A percentile compares a stretch with the other conserved stretches of the same genome.
Evolutionary conservation across 2,329 filamentous ascomycete species (phyloP).

Genomic region (Tolypocladium paradoxum): DNA sequence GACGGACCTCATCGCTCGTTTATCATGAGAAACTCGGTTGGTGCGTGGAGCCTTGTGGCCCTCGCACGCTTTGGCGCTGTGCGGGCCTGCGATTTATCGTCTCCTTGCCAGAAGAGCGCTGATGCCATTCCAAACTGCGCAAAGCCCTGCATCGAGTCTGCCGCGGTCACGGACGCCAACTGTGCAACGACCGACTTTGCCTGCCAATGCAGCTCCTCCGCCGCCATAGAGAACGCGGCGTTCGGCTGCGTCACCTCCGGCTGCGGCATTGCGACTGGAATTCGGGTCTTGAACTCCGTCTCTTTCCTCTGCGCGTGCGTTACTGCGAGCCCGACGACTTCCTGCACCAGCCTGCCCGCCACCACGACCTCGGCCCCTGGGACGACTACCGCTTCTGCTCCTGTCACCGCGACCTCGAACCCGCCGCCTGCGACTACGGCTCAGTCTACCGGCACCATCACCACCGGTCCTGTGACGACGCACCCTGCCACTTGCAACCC

Average conservation of each 20-base stretch:
- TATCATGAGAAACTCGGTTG: slow-evolving; percentile 5
- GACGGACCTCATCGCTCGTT: neutral
- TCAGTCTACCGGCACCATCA: neutral
- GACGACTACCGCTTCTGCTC: neutral
- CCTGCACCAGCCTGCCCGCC: slow-evolving; percentile 6
- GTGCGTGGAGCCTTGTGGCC: slow-evolving; percentile 9
- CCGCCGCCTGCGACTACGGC: neutral
- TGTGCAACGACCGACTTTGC: slow-evolving; percentile 12
- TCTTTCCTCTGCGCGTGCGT: slow-evolving; percentile 14
- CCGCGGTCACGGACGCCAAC: slow-evolving; percentile 10
- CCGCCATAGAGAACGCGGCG: slow-evolving; percentile 11
- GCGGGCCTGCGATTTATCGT: slow-evolving; percentile 8
- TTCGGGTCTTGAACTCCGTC: slow-evolving; percentile 9
- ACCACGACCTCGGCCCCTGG: neutral
- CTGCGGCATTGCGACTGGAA: slow-evolving; percentile 8
- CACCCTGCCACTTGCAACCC: neutral
- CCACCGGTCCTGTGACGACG: neutral
- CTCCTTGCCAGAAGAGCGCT: slow-evolving; percentile 13
- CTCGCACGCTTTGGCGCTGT: slow-evolving; percentile 8
- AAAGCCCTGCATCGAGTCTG: slow-evolving; percentile 13
- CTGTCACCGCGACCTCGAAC: neutral
- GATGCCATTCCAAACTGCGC: slow-evolving; percentile 14
- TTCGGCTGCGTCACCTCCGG: slow-evolving; percentile 10
- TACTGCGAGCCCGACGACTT: slow-evolving; percentile 10
- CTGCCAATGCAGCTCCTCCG: slow-evolving; percentile 13